phyloP scores from a whole-genome alignment of 495 filamentous ascomycete species.

The Poronia punctata region DNA sequence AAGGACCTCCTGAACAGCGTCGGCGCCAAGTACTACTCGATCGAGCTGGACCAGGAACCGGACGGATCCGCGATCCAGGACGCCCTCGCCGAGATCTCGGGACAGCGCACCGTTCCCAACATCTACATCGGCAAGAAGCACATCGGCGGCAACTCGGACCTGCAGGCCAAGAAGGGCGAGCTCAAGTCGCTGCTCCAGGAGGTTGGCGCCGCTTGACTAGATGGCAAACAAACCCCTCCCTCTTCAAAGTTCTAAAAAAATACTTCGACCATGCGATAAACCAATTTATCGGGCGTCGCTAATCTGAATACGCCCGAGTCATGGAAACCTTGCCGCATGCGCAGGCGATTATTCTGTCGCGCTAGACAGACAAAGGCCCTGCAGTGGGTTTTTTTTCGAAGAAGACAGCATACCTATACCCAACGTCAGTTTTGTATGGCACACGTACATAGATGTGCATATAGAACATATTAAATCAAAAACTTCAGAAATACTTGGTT shows the following conservation, averaged over 20 bases:
- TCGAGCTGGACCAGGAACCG: constrained; percentile 85
- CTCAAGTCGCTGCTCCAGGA: constrained; percentile 34
- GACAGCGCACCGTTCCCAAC: constrained; percentile 86
- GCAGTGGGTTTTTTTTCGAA: too few relatives aligned
- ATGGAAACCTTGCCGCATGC: too few relatives aligned
- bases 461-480: too few relatives aligned
- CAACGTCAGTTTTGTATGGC: too few relatives aligned
- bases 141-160: constrained; percentile 93
- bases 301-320: too few relatives aligned
- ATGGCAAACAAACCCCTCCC: background rate
- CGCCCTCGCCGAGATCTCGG: constrained; percentile 71
- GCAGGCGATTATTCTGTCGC: too few relatives aligned
- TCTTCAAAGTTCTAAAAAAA: constrained; percentile 4
- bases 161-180: constrained; percentile 54
- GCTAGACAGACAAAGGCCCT: too few relatives aligned
- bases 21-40: constrained; percentile 62
- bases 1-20: constrained; percentile 64
- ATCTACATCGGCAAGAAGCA: constrained; percentile 87
- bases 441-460: too few relatives aligned
- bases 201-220: constrained; percentile 32
- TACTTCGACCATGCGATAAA: too few relatives aligned
- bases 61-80: constrained; percentile 79
- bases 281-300: too few relatives aligned
- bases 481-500: too few relatives aligned
- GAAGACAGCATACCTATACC: too few relatives aligned